Conservation (phyloP, 371 early-diverging fungal species). For the Mucor irregularis region DNA sequence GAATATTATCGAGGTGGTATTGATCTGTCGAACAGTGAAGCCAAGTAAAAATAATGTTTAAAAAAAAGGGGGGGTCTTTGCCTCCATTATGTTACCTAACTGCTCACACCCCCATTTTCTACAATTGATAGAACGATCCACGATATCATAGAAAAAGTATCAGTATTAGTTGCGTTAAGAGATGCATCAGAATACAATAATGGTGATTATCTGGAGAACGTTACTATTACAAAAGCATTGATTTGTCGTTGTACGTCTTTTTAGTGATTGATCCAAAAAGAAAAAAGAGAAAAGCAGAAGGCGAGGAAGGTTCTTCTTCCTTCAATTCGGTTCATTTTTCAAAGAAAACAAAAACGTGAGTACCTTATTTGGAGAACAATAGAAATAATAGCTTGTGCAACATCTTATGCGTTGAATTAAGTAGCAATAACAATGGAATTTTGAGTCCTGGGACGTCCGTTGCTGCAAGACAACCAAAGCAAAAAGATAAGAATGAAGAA, state of each 20-base stretch:
- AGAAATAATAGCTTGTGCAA: background rate
- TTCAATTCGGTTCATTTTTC: constrained; percentile 4
- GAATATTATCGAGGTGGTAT: constrained; percentile 45
- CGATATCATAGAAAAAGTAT: constrained; percentile 57
- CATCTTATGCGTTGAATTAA: background rate
- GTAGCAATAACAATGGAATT: background rate
- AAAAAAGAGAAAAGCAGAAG: constrained; percentile 69
- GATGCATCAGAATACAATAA: constrained; percentile 51
- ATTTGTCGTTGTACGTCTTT: background rate
- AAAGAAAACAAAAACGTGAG: constrained; percentile 58
- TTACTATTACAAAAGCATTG: background rate
- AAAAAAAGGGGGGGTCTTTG: no score
- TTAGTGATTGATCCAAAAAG: constrained; percentile 54
- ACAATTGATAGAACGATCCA: constrained; percentile 45
- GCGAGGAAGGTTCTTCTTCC: constrained; percentile 33
- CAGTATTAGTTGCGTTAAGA: constrained; percentile 55
- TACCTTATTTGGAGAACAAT: background rate
- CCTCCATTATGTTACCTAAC: no score
- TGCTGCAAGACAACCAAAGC: constrained; percentile 62
- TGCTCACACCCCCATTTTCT: background rate
- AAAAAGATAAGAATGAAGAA: constrained; percentile 68
- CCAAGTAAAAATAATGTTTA: no score
- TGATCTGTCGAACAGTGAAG: constrained; percentile 37
- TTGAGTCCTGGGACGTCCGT: constrained; percentile 47
- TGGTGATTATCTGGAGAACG: constrained; percentile 16